These are phyloP conservation scores for Onygenales sp. DNA, from an alignment of 2,329 filamentous ascomycete species.

Conservation along the genomic window DNA sequence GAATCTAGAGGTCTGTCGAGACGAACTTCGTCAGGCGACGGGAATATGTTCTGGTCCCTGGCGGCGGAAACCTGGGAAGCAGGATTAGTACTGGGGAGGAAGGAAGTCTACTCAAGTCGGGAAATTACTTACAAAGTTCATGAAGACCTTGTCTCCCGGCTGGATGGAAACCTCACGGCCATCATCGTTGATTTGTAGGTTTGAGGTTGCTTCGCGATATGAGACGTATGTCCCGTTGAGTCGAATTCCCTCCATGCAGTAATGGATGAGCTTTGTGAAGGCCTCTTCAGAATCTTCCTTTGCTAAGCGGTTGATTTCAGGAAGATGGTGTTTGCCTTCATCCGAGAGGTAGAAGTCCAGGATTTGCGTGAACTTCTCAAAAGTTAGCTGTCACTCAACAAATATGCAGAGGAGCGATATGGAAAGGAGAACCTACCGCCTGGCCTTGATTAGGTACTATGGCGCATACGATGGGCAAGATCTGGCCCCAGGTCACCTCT, in stretches of 20 bases:
- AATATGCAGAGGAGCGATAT: not conserved
- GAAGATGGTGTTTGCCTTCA: slow-evolving; percentile 34
- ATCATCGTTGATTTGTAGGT: slow-evolving; percentile 25
- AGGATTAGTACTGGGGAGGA: slow-evolving; percentile 49
- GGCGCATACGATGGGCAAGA: slow-evolving; percentile 57
- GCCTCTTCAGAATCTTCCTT: slow-evolving; percentile 25
- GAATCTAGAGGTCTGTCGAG: slow-evolving; percentile 31
- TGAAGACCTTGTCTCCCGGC: slow-evolving; percentile 34
- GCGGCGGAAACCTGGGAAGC: slow-evolving; percentile 22
- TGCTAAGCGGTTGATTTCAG: slow-evolving; percentile 33
- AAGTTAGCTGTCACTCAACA: slow-evolving; percentile 43
- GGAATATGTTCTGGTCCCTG: slow-evolving; percentile 29
- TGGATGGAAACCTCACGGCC: slow-evolving; percentile 33
- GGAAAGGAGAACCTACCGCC: slow-evolving; percentile 16
- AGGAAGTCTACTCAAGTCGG: not conserved
- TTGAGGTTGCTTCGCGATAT: slow-evolving; percentile 30
- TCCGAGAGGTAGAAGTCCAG: slow-evolving; percentile 34
- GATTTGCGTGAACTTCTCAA: slow-evolving; percentile 49
- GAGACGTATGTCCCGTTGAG: slow-evolving; percentile 50
- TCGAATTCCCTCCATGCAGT: slow-evolving; percentile 18
- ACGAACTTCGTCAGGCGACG: slow-evolving; percentile 33
- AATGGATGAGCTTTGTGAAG: slow-evolving; percentile 14
- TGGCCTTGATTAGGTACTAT: slow-evolving; percentile 56
- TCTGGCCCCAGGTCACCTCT: slow-evolving; percentile 62
- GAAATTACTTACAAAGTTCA: slow-evolving; percentile 45